Evolutionary conservation across 106 monocot species (phyloP).

Genomic region (Cymbidium sinense): DNA sequence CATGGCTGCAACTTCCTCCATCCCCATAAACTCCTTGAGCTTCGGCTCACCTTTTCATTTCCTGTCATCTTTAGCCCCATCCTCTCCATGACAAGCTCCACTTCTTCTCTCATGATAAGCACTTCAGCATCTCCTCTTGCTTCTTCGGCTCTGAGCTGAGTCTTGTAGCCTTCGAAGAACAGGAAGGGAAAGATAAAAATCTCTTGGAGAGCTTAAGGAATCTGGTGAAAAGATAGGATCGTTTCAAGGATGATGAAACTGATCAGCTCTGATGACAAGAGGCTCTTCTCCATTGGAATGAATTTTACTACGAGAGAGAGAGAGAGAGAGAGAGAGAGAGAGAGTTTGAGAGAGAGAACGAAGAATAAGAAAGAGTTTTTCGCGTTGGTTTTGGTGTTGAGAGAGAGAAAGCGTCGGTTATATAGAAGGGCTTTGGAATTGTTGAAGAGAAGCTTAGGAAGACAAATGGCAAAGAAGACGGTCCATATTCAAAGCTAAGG

Average conservation of each 20-base stretch:
- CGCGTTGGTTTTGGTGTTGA: background rate
- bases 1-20: constrained; percentile 28
- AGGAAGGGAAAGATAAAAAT: constrained; percentile 1
- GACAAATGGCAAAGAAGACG: background rate
- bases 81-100: constrained; percentile 39
- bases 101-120: constrained; percentile 25
- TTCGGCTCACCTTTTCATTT: background rate
- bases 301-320: background rate
- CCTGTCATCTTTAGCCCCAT: constrained; percentile 14
- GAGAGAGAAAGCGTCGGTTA: background rate
- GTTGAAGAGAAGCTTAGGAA: background rate
- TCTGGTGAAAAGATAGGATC: constrained; percentile 22
- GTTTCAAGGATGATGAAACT: constrained; percentile 1
- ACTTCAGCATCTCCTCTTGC: constrained; percentile 1
- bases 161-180: background rate
- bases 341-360: background rate
- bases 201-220: constrained; percentile 17
- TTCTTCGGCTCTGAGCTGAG: background rate
- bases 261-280: background rate
- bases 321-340: background rate
- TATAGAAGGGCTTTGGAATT: background rate
- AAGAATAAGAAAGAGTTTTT: background rate
- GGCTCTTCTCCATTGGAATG: constrained; percentile 4
- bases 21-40: constrained; percentile 16
- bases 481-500: background rate